These are phyloP conservation scores for Fusarium sterilihyphosum DNA, from an alignment of 2,329 filamentous ascomycete species.

Conservation along the genomic window DNA sequence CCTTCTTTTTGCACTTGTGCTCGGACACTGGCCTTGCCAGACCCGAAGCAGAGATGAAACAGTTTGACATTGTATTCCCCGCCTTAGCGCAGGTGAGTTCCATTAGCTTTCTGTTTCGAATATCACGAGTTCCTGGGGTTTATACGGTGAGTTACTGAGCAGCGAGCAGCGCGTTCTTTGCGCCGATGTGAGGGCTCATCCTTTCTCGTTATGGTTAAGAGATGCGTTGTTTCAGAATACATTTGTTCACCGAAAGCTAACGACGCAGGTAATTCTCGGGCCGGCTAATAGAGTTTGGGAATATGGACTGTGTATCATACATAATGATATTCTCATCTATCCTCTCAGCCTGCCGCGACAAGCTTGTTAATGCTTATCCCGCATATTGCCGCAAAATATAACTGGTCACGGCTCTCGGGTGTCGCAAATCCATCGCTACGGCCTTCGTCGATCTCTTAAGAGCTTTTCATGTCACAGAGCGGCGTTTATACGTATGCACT, in stretches of 20 bases:
- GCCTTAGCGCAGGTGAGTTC: constrained; percentile 21
- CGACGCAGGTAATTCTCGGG: neutral
- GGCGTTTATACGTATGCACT: constrained; percentile 2
- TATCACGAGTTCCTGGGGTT: neutral
- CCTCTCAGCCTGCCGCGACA: neutral
- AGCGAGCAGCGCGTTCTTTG: constrained; percentile 22
- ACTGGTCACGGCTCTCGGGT: constrained; percentile 39
- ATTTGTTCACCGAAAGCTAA: neutral
- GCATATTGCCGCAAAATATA: constrained; percentile 16
- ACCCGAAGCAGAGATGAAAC: constrained; percentile 41
- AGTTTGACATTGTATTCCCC: constrained; percentile 33
- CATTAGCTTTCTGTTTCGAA: neutral
- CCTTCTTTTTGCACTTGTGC: constrained; percentile 31
- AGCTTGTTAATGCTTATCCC: neutral
- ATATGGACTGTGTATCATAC: neutral
- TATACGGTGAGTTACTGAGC: neutral
- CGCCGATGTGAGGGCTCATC: constrained; percentile 4
- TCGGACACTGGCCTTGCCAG: constrained; percentile 24
- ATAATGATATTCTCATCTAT: neutral
- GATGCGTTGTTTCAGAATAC: neutral
- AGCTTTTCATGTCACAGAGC: constrained; percentile 30
- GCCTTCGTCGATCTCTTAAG: constrained; percentile 38
- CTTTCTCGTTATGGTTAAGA: neutral
- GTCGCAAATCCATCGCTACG: constrained; percentile 19
- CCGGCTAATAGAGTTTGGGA: neutral